phyloP scores from a whole-genome alignment of 495 filamentous ascomycete species.

The Aspergillus campestris region DNA sequence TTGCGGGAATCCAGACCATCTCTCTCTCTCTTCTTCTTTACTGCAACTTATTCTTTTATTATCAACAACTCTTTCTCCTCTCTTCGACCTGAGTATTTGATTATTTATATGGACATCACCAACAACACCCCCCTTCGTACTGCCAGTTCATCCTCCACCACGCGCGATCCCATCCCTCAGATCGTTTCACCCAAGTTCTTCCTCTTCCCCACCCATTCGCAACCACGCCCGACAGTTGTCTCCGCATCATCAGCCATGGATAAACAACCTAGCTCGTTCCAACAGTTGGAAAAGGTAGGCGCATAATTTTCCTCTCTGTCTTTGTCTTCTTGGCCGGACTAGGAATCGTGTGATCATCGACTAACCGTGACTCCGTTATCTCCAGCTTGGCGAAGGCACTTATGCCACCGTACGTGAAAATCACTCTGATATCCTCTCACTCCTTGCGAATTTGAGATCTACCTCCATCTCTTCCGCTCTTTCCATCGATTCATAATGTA shows the following conservation, averaged over 20 bases:
- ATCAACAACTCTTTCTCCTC: no score
- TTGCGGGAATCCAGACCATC: no score
- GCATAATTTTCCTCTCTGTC: conserved; percentile 1
- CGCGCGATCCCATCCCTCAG: conserved; percentile 23
- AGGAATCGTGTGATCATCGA: neutral
- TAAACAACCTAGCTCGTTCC: conserved; percentile 89
- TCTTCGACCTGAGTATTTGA: no score
- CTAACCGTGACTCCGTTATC: neutral
- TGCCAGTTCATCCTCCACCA: conserved; percentile 4
- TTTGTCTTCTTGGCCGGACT: neutral
- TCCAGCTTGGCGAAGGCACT: conserved; percentile 86
- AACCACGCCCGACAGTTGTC: neutral
- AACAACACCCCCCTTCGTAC: no score
- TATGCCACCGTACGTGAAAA: conserved; percentile 80
- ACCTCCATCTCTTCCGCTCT: neutral
- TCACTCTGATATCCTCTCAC: neutral
- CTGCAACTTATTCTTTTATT: no score
- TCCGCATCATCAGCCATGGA: conserved; percentile 52
- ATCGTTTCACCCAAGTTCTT: conserved; percentile 35
- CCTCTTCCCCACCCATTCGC: conserved; percentile 15
- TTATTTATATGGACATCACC: no score
- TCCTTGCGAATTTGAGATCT: neutral
- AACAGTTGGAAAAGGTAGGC: conserved; percentile 85
- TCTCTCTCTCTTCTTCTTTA: no score
- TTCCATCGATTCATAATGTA: conserved; percentile 6